Evolutionary conservation across 2,329 filamentous ascomycete genomes (phyloP), one percentile per base, ranked within the genome.

Genomic region (Rhytidhysteron rufulum): DNA sequence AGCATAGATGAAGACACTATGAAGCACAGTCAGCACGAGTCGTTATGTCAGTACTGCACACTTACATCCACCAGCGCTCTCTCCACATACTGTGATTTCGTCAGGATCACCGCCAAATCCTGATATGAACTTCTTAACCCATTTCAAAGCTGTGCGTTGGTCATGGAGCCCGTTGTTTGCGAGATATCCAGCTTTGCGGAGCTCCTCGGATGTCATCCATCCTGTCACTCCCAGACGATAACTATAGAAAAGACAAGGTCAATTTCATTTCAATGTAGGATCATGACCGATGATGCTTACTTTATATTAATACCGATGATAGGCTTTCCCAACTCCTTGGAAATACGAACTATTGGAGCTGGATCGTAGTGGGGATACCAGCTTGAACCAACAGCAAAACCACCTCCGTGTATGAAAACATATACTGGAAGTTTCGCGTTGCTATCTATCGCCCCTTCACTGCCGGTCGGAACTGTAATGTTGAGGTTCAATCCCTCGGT

Each of bases 391-490:
- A 71, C 63, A 3, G 60, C 56, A 35, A 75, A 71, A 0, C 71
- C 75, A 9, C 76, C 75, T 0, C 76, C 76, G 43, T 79, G 74
- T 4, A 79, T 66, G 45, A 75, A 77, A 2, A 75, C 65, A 29
- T 77, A 63, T 0, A 78, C 74, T 0, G 75, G 76, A 2, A 78
- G 57, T 5, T 65, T 66, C 10, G 57, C 54, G 4, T 43, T 46
- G 3, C 41, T 31, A 20, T 52, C 43, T 11, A 61, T 48, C 3
- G 29, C 29, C 1, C 54, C 55, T 42, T 53, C 41, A 13, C 48
- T 48, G 16, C 33, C 36, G 2, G 48, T 34, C 1, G 75, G 75
- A 0, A 72, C 61, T 0, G 71, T 70, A 34, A 79, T 70, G 43
- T 77, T 78, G 15, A 79, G 55, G 35, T 74, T 77, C 18, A 80